A percentile compares a stretch with the other conserved stretches of the same genome.
These are phyloP conservation scores for Pythium biforme DNA, from an alignment of 352 stramenopile genomes.

Conservation along the genomic window DNA sequence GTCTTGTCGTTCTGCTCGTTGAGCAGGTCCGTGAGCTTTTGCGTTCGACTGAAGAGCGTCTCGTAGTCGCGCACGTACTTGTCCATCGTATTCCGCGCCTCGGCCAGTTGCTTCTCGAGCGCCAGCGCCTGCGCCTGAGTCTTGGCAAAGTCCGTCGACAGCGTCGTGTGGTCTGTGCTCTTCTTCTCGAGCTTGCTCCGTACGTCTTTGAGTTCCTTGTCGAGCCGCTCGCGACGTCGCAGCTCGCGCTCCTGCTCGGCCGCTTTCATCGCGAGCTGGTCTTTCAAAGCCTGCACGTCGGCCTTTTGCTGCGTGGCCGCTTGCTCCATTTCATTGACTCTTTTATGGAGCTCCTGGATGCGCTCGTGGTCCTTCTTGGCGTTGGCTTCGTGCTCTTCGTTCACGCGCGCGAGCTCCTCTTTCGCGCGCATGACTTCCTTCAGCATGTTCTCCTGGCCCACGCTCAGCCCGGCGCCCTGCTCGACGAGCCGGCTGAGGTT, in stretches of 20 bases:
- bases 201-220: constrained; percentile 92
- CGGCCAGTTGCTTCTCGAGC: constrained; percentile 87
- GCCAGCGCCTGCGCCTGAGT: constrained; percentile 67
- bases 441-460: constrained; percentile 93
- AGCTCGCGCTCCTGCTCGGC: constrained; percentile 88
- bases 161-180: constrained; percentile 51
- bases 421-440: constrained; percentile 90
- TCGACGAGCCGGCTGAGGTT: constrained; percentile 95
- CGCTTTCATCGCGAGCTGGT: constrained; percentile 83
- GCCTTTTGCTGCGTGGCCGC: constrained; percentile 47
- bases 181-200: constrained; percentile 89
- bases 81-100: constrained; percentile 86
- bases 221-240: constrained; percentile 86
- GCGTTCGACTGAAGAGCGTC: constrained; percentile 84
- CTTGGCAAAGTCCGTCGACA: constrained; percentile 50
- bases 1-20: constrained; percentile 91
- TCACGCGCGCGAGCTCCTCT: constrained; percentile 85
- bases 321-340: constrained; percentile 62
- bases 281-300: constrained; percentile 85
- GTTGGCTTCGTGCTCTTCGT: constrained; percentile 82
- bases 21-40: constrained; percentile 92
- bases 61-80: constrained; percentile 94
- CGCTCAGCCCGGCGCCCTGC: constrained; percentile 90
- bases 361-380: constrained; percentile 79
- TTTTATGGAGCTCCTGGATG: constrained; percentile 77